These are phyloP conservation scores for Arthroderma uncinatum DNA, from an alignment of 2,329 filamentous ascomycete species.

Conservation along the genomic window DNA sequence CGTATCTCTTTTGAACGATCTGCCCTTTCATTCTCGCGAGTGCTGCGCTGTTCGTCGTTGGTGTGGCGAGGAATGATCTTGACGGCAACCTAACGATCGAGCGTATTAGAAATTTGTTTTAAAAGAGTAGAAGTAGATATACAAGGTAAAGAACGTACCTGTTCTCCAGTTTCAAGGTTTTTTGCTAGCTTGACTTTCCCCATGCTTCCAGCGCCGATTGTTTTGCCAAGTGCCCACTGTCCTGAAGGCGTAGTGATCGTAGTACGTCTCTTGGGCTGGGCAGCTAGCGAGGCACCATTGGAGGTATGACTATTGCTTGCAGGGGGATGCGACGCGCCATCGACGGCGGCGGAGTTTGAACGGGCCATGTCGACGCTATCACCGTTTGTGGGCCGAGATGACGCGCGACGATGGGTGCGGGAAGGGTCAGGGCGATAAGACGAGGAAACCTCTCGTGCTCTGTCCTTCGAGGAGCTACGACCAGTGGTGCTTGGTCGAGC, in stretches of 20 bases:
- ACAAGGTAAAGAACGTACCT: conserved; percentile 46
- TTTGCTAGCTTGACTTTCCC: conserved; percentile 95
- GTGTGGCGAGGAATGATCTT: conserved; percentile 93
- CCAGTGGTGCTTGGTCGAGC: conserved; percentile 46
- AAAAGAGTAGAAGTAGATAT: neutral
- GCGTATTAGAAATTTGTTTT: neutral
- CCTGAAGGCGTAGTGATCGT: conserved; percentile 84
- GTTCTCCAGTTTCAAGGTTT: conserved; percentile 79
- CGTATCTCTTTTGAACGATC: conserved; percentile 95
- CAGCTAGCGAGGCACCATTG: conserved; percentile 22
- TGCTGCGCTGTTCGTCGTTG: conserved; percentile 65
- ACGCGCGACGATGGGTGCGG: conserved; percentile 33
- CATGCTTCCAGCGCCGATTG: conserved; percentile 96
- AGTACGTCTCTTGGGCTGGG: conserved; percentile 50
- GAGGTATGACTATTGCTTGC: conserved; percentile 31
- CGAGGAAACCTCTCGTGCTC: conserved; percentile 32
- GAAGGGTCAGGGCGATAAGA: conserved; percentile 46
- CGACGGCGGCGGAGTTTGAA: conserved; percentile 42
- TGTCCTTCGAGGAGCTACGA: conserved; percentile 55
- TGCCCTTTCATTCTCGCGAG: conserved; percentile 70
- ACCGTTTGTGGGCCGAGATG: conserved; percentile 33
- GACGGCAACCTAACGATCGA: conserved; percentile 61
- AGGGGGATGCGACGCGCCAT: conserved; percentile 44
- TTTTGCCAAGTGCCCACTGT: conserved; percentile 92
- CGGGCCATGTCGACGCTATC: conserved; percentile 35